Conservation (phyloP, 768 basidiomycete species). For the Russula virescens region DNA sequence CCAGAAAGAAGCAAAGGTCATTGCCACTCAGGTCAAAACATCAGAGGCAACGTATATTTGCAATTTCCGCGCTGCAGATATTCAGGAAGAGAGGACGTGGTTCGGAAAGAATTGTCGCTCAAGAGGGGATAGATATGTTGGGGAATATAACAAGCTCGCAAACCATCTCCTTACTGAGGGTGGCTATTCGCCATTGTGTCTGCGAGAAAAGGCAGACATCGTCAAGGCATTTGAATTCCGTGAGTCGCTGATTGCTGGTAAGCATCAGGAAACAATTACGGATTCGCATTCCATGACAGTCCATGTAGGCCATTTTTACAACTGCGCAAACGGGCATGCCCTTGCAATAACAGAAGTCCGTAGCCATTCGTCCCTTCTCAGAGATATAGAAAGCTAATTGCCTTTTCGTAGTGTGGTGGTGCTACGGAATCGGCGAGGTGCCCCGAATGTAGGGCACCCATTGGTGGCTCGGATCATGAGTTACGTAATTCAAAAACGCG, state of each 20-base stretch:
- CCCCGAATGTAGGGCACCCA: slow-evolving; percentile 50
- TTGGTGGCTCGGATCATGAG: slow-evolving; percentile 45
- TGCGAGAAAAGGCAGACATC: slow-evolving; percentile 28
- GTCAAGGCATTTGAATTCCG: slow-evolving; percentile 29
- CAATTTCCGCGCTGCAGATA: slow-evolving; percentile 20
- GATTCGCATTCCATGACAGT: too few species aligned
- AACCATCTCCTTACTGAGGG: slow-evolving; percentile 21
- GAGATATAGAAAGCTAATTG: background rate
- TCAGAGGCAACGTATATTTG: slow-evolving; percentile 24
- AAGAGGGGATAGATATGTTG: too few species aligned
- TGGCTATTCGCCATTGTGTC: slow-evolving; percentile 25
- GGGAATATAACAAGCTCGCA: too few species aligned
- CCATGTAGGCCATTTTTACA: slow-evolving; percentile 35
- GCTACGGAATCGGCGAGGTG: slow-evolving; percentile 45
- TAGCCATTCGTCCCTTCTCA: background rate
- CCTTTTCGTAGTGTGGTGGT: slow-evolving; percentile 47
- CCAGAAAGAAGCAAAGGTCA: background rate
- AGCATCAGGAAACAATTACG: too few species aligned
- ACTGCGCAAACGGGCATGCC: slow-evolving; percentile 49
- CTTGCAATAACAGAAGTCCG: slow-evolving; percentile 54
- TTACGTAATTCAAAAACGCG: slow-evolving; percentile 41
- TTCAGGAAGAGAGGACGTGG: too few species aligned
- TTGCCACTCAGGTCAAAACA: background rate
- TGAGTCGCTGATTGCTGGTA: slow-evolving; percentile 8
- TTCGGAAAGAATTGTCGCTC: too few species aligned